Evolutionary conservation across 208 protist genomes (phyloP).

Genomic region (Endotrypanum monterogeii): DNA sequence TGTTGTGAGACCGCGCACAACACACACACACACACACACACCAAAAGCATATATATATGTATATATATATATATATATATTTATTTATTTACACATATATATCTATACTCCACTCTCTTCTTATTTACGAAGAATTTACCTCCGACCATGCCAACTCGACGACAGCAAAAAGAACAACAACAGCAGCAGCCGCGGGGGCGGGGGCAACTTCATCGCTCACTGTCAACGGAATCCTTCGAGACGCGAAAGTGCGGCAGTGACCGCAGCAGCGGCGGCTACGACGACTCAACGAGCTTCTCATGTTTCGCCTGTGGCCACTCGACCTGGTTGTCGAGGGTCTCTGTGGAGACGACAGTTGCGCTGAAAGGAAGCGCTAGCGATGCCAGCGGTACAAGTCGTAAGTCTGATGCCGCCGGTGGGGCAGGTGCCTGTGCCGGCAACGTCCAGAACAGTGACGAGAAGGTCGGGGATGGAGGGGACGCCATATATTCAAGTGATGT

Average conservation of each 20-base stretch:
- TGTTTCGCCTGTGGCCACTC: not conserved
- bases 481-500: not conserved
- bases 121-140: not conserved
- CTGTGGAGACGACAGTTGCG: not conserved
- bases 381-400: not conserved
- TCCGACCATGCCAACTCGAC: not conserved
- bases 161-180: not conserved
- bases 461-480: not conserved
- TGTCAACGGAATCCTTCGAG: conserved; percentile 17
- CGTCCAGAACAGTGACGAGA: not conserved
- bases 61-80: no score
- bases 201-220: conserved; percentile 6
- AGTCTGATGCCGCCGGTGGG: not conserved
- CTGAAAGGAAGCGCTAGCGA: not conserved
- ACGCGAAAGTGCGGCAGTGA: conserved; percentile 3
- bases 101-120: not conserved
- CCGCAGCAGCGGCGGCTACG: not conserved
- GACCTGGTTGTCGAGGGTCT: not conserved
- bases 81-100: no score
- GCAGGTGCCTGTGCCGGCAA: not conserved
- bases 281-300: not conserved
- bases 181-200: conserved; percentile 1
- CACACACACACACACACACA: no score
- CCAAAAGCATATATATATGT: no score
- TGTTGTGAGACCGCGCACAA: no score